These are phyloP conservation scores for Eragrostis nindensis DNA, from an alignment of 176 grass and related monocot genomes.

Conservation along the genomic window DNA sequence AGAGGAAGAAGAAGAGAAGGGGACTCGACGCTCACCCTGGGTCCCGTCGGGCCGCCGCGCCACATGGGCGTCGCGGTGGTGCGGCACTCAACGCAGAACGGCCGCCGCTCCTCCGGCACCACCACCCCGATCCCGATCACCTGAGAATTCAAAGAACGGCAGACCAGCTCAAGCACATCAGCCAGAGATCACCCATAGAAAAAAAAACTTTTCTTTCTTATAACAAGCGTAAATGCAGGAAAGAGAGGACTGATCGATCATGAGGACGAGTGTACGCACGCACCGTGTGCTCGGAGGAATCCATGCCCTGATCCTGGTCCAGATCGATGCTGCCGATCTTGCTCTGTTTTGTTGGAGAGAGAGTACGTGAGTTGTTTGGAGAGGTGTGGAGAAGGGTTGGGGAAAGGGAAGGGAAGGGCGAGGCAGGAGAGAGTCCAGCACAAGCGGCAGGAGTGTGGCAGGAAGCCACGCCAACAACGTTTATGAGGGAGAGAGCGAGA, in stretches of 20 bases:
- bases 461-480: conserved; percentile 38
- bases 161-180: not conserved
- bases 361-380: conserved; percentile 25
- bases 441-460: conserved; percentile 31
- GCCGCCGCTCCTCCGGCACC: conserved; percentile 38
- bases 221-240: no score
- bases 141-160: conserved; percentile 14
- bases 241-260: not conserved
- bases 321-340: not conserved
- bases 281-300: conserved; percentile 56
- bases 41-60: conserved; percentile 77
- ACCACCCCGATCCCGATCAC: conserved; percentile 32
- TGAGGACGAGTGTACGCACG: not conserved
- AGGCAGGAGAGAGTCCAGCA: conserved; percentile 14
- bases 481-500: not conserved
- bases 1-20: no score
- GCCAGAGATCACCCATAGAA: no score
- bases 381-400: not conserved
- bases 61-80: conserved; percentile 85
- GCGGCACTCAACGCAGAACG: conserved; percentile 76
- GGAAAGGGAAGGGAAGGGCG: not conserved
- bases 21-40: conserved; percentile 52
- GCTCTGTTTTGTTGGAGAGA: conserved; percentile 34
- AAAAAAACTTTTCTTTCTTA: not conserved
- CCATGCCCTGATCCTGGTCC: conserved; percentile 48